A percentile compares a stretch with the other conserved stretches of the same genome.
Evolutionary conservation across 75 land plant genomes (phyloP).

Genomic region (Pinus albicaulis): DNA sequence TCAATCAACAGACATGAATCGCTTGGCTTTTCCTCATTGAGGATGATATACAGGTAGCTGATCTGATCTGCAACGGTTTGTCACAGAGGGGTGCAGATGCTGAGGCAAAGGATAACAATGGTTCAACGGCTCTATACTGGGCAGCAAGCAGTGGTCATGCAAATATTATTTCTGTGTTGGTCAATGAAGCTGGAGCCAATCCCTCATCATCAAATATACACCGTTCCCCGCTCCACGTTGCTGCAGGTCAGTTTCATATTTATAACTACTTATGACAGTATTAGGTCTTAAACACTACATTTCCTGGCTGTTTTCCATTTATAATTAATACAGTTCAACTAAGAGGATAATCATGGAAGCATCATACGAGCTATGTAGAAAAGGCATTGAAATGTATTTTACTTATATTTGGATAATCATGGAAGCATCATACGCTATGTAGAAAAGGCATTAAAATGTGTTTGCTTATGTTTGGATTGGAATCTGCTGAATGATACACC

Average conservation of each 20-base stretch:
- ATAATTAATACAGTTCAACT: neutral
- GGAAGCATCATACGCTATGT: neutral
- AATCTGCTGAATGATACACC: too few relatives aligned
- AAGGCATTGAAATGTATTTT: neutral
- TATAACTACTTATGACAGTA: neutral
- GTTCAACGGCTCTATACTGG: conserved; percentile 44
- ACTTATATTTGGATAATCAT: too few relatives aligned
- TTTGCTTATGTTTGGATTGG: neutral
- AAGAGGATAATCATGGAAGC: neutral
- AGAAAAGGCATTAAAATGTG: neutral
- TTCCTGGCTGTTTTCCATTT: neutral
- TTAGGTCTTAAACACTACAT: neutral
- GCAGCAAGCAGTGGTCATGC: conserved; percentile 45
- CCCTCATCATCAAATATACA: conserved; percentile 27
- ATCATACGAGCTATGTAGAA: neutral
- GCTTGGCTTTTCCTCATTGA: neutral
- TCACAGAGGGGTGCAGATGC: conserved; percentile 37
- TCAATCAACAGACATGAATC: neutral
- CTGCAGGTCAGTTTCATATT: conserved; percentile 30
- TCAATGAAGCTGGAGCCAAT: conserved; percentile 35
- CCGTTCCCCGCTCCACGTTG: conserved; percentile 39
- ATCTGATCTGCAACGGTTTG: neutral
- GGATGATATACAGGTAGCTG: neutral
- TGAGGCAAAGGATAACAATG: conserved; percentile 33
- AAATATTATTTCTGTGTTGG: conserved; percentile 23